Evolutionary conservation across 1,139 yeast genomes (phyloP), one percentile per base, ranked within the genome.

Genomic region (Candida mesenterica): DNA sequence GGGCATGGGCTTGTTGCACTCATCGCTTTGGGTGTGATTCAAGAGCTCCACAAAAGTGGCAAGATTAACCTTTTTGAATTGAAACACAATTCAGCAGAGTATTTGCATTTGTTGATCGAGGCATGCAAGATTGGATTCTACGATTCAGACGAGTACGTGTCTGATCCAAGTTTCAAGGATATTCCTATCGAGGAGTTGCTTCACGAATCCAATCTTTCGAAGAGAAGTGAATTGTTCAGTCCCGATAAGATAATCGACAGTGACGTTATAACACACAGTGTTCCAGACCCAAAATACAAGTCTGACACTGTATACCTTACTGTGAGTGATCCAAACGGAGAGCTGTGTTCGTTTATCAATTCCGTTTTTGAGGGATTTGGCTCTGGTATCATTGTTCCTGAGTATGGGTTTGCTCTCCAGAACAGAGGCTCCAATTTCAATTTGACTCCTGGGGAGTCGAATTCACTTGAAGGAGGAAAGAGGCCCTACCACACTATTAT

Each of bases 401-500:
- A 72, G 23, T 66, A 68, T 37, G 95, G 95, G 0, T 86, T 86
- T 56, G 71, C 80, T 34, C 65, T 86, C 37, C 94, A 85, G 38
- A 84, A 82, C 55, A 68, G 95, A 47, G 95, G 94, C 2, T 78
- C 81, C 31, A 85, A 83, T 55, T 86, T 86, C 62, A 81, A 79
- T 47, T 62, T 84, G 37, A 67, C 72, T 33, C 73, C 75, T 6
- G 77, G 77, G 1, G 68, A 77, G 18, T 68, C 74, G 33, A 86
- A 86, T 51, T 69, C 75, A 36, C 59, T 82, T 28, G 89, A 74
- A 39, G 87, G 88, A 1, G 74, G 76, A 24, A 86, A 86, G 54
- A 66, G 95, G 42, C 84, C 92, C 1, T 86, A 85, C 57, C 95
- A 86, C 51, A 86, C 95, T 0, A 86, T 86, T 43, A 85, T 86